A percentile compares a stretch with the other conserved stretches of the same genome.
These are phyloP conservation scores for Angomonas desouzai DNA, from an alignment of 208 protist genomes.

Conservation along the genomic window DNA sequence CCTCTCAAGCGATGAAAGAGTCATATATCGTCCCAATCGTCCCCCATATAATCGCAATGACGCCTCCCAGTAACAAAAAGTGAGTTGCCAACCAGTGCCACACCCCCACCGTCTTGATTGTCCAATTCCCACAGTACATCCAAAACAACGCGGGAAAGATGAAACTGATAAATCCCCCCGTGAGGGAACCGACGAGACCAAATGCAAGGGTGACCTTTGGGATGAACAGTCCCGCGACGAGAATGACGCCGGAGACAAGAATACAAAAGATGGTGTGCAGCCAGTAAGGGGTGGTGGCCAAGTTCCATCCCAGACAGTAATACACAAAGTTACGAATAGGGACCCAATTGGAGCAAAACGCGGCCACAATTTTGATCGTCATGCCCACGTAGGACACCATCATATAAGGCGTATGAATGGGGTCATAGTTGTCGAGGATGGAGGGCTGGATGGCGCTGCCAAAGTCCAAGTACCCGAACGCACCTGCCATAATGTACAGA, in stretches of 20 bases:
- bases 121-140: slow-evolving; percentile 70
- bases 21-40: slow-evolving; percentile 29
- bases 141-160: slow-evolving; percentile 67
- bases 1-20: slow-evolving; percentile 9
- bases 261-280: slow-evolving; percentile 46
- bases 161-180: slow-evolving; percentile 68
- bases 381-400: slow-evolving; percentile 69
- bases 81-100: slow-evolving; percentile 21
- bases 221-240: slow-evolving; percentile 62
- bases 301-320: slow-evolving; percentile 48
- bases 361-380: slow-evolving; percentile 55
- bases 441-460: slow-evolving; percentile 28
- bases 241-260: slow-evolving; percentile 24
- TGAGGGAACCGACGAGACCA: slow-evolving; percentile 65
- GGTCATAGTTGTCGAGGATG: slow-evolving; percentile 55
- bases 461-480: slow-evolving; percentile 83
- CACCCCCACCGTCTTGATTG: slow-evolving; percentile 17
- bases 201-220: slow-evolving; percentile 70
- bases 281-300: slow-evolving; percentile 62
- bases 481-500: slow-evolving; percentile 56
- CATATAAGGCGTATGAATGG: slow-evolving; percentile 46
- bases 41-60: slow-evolving; percentile 29
- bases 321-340: slow-evolving; percentile 57
- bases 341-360: slow-evolving; percentile 62
- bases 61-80: slow-evolving; percentile 23